A percentile compares a stretch with the other conserved stretches of the same genome.
These are phyloP conservation scores for Misopates orontium DNA, from an alignment of 257 asterid species.

Conservation along the genomic window DNA sequence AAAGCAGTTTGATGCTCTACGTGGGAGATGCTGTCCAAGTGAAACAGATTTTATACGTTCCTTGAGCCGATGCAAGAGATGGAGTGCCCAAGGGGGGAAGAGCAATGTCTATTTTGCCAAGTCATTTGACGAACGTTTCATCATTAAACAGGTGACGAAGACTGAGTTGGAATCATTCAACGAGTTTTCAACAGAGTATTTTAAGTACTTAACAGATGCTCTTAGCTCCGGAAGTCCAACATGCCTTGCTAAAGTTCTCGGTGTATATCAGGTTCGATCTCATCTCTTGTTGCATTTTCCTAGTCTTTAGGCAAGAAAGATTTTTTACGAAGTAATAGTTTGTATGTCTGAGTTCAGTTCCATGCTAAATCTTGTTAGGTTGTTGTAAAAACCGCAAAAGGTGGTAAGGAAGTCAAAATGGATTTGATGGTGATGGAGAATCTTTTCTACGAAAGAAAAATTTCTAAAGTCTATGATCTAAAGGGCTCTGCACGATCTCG, in stretches of 20 bases:
- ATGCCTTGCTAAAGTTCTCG: slow-evolving; percentile 92
- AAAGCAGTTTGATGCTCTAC: slow-evolving; percentile 71
- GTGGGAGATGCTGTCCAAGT: slow-evolving; percentile 76
- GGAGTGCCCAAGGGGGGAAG: slow-evolving; percentile 98
- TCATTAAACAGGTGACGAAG: slow-evolving; percentile 85
- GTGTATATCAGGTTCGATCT: slow-evolving; percentile 78
- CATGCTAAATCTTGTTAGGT: slow-evolving; percentile 44
- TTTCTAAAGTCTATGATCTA: slow-evolving; percentile 78
- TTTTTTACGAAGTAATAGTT: not conserved
- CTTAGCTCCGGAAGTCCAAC: slow-evolving; percentile 79
- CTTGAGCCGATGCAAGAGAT: slow-evolving; percentile 77
- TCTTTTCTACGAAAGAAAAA: slow-evolving; percentile 71
- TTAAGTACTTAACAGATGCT: slow-evolving; percentile 67
- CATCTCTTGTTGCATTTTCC: not conserved
- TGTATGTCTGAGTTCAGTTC: slow-evolving; percentile 1
- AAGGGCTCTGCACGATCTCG: slow-evolving; percentile 88
- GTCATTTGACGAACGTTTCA: slow-evolving; percentile 81
- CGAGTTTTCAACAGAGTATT: slow-evolving; percentile 74
- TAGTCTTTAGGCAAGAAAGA: too few species aligned
- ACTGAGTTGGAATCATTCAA: slow-evolving; percentile 91
- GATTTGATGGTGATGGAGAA: slow-evolving; percentile 98
- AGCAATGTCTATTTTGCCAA: slow-evolving; percentile 94
- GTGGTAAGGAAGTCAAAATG: slow-evolving; percentile 89
- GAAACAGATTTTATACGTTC: slow-evolving; percentile 74
- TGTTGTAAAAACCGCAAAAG: slow-evolving; percentile 54